Conservation (phyloP, 768 basidiomycete species). For the Phylloporus arenicola region DNA sequence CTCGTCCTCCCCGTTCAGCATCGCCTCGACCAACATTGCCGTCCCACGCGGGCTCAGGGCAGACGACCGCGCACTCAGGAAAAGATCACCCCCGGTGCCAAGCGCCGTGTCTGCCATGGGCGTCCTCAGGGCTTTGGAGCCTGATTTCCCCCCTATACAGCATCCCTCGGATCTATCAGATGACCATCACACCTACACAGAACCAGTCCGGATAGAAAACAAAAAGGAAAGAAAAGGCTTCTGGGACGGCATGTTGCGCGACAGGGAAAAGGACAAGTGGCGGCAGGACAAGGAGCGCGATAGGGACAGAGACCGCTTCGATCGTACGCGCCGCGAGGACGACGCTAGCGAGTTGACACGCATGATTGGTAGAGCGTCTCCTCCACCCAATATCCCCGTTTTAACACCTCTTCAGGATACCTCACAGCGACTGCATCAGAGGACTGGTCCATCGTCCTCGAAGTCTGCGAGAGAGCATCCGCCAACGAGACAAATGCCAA, state of each 20-base stretch:
- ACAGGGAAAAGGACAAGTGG: constrained; percentile 33
- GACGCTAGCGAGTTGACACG: constrained; percentile 55
- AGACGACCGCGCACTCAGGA: constrained; percentile 22
- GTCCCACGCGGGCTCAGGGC: constrained; percentile 14
- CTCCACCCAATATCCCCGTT: not conserved
- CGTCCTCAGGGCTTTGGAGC: constrained; percentile 61
- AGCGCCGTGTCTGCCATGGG: constrained; percentile 41
- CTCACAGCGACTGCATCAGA: constrained; percentile 75
- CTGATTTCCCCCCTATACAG: constrained; percentile 25
- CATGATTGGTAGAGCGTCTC: constrained; percentile 55
- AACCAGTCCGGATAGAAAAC: constrained; percentile 28
- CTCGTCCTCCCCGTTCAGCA: constrained; percentile 45
- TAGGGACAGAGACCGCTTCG: constrained; percentile 29
- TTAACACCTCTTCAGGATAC: constrained; percentile 44
- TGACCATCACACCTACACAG: constrained; percentile 25
- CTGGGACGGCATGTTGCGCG: constrained; percentile 41
- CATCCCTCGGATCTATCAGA: constrained; percentile 26
- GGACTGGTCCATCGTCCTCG: constrained; percentile 76
- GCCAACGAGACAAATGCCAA: constrained; percentile 67
- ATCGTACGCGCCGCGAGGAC: constrained; percentile 34
- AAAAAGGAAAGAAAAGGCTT: constrained; percentile 52
- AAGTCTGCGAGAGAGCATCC: constrained; percentile 82
- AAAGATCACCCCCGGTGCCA: constrained; percentile 26
- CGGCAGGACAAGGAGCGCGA: constrained; percentile 32
- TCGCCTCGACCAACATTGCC: constrained; percentile 21